Conservation (phyloP, 2,329 filamentous ascomycete species). For the Talaromyces verruculosus region DNA sequence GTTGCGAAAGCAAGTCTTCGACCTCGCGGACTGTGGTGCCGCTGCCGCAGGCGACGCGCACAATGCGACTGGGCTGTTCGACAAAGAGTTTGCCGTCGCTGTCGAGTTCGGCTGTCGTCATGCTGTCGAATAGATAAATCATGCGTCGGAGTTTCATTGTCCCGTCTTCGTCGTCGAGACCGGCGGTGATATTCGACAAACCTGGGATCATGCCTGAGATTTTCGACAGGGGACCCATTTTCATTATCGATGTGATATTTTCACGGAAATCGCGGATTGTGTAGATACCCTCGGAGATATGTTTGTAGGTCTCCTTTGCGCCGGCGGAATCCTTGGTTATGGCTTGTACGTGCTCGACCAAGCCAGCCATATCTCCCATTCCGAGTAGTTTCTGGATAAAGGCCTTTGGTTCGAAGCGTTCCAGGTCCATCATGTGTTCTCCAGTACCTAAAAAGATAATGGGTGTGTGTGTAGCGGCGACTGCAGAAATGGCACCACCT, state of each 20-base stretch:
- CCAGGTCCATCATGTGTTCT: slow-evolving; percentile 93
- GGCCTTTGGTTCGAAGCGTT: slow-evolving; percentile 86
- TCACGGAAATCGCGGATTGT: slow-evolving; percentile 91
- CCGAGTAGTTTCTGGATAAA: slow-evolving; percentile 93
- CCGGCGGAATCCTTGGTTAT: slow-evolving; percentile 80
- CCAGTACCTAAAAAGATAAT: slow-evolving; percentile 98
- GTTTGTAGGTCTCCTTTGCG: slow-evolving; percentile 96
- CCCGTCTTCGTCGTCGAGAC: slow-evolving; percentile 97
- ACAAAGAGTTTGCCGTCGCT: slow-evolving; percentile 92
- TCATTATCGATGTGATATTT: slow-evolving; percentile 97
- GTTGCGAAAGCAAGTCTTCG: slow-evolving; percentile 94
- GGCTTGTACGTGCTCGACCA: slow-evolving; percentile 95
- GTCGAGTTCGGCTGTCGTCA: slow-evolving; percentile 95
- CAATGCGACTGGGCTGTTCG: slow-evolving; percentile 90
- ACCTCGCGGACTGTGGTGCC: slow-evolving; percentile 91
- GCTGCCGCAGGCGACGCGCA: slow-evolving; percentile 81
- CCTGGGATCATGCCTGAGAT: slow-evolving; percentile 99
- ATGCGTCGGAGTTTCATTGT: slow-evolving; percentile 90
- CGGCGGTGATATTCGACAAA: slow-evolving; percentile 87
- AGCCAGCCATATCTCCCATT: slow-evolving; percentile 93
- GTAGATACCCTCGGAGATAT: slow-evolving; percentile 95
- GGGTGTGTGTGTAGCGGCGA: slow-evolving; percentile 91
- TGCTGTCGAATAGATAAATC: slow-evolving; percentile 98
- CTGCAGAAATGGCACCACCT: slow-evolving; percentile 95
- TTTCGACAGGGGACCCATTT: slow-evolving; percentile 96